A percentile compares a stretch with the other conserved stretches of the same genome.
Evolutionary conservation across 1,284 basidiomycete species (phyloP).

Genomic region (Uromyces viciae-fabae): DNA sequence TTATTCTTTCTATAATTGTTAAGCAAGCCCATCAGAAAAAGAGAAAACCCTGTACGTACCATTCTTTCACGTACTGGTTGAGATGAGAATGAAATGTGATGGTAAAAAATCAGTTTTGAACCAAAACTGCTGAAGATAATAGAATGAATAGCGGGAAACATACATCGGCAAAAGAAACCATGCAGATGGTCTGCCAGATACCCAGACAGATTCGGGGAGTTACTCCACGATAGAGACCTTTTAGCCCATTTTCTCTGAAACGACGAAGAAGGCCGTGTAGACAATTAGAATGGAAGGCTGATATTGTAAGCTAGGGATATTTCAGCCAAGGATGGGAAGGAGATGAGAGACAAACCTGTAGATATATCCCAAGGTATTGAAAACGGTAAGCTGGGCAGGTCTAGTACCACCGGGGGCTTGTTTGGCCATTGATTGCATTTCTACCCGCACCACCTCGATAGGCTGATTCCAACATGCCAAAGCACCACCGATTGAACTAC

Average conservation of each 20-base stretch:
- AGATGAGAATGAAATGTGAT: background rate
- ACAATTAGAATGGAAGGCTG: background rate
- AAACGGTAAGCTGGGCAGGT: slow-evolving; percentile 80
- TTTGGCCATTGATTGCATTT: slow-evolving; percentile 99
- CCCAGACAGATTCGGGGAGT: slow-evolving; percentile 93
- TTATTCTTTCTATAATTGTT: background rate
- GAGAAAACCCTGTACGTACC: background rate
- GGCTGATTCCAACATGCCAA: slow-evolving; percentile 99
- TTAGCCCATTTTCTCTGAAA: slow-evolving; percentile 93
- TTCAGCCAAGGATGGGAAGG: background rate
- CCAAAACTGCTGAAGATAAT: too few species aligned
- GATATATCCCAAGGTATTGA: slow-evolving; percentile 57
- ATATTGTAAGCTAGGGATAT: slow-evolving; percentile 51
- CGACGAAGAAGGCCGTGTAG: slow-evolving; percentile 63
- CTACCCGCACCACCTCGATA: slow-evolving; percentile 91
- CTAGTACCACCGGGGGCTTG: slow-evolving; percentile 67
- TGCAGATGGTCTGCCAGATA: slow-evolving; percentile 76
- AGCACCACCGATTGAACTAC: slow-evolving; percentile 87
- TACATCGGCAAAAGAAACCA: slow-evolving; percentile 46
- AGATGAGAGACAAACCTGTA: slow-evolving; percentile 16
- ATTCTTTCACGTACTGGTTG: slow-evolving; percentile 30
- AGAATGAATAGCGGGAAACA: background rate
- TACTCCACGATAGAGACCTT: slow-evolving; percentile 94
- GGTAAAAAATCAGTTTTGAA: background rate
- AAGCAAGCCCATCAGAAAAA: background rate